Conservation (phyloP, 345 rosid species). For the Eucalyptus fibrosa region DNA sequence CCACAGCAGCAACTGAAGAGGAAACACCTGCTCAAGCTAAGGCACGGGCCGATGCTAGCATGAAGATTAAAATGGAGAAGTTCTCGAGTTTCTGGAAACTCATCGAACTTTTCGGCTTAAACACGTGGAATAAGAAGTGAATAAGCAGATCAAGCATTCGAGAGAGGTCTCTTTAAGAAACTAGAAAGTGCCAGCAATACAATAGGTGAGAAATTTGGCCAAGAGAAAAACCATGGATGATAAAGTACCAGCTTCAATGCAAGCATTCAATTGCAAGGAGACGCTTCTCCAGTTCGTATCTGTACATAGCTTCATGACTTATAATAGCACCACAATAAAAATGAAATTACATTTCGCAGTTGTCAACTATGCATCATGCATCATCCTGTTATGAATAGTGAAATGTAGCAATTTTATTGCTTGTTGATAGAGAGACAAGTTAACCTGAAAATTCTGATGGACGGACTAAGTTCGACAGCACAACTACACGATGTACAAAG, state of each 20-base stretch:
- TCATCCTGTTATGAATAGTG: neutral
- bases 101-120: conserved; percentile 3
- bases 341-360: neutral
- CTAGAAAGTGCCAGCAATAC: neutral
- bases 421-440: neutral
- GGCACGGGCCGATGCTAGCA: conserved; percentile 26
- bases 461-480: neutral
- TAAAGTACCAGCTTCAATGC: neutral
- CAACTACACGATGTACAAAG: neutral
- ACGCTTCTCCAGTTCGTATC: neutral
- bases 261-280: neutral
- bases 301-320: neutral
- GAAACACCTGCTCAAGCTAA: conserved; percentile 52
- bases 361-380: neutral
- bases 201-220: neutral
- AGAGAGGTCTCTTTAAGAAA: neutral
- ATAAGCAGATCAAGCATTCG: neutral
- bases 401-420: neutral
- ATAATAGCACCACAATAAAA: neutral
- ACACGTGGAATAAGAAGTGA: neutral
- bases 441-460: neutral
- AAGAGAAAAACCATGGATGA: neutral
- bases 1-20: conserved; percentile 13
- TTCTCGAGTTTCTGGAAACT: conserved; percentile 20
- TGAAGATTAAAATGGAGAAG: conserved; percentile 22